A percentile compares a stretch with the other conserved stretches of the same genome.
Conservation (phyloP, 2,329 filamentous ascomycete species). For the Aspergillus melleus region DNA sequence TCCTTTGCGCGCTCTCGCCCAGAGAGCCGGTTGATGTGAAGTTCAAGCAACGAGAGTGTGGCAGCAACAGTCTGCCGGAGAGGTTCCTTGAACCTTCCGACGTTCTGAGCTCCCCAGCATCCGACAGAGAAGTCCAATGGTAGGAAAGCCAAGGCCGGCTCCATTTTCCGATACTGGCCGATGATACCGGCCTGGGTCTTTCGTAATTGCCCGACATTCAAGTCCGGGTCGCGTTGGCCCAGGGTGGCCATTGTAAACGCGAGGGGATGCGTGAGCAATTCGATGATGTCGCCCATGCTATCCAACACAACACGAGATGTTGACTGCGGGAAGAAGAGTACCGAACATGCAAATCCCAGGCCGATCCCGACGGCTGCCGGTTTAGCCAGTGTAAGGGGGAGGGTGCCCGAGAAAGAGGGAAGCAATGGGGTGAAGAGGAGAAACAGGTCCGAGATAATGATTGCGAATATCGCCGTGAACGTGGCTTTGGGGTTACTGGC, state of each 20-base stretch:
- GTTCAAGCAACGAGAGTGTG: conserved; percentile 43
- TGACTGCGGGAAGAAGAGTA: conserved; percentile 53
- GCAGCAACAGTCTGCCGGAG: conserved; percentile 39
- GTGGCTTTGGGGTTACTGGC: conserved; percentile 49
- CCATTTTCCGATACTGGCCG: conserved; percentile 37
- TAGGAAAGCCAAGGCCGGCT: conserved; percentile 45
- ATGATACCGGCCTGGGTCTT: conserved; percentile 38
- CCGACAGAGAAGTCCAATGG: conserved; percentile 50
- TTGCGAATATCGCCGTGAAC: conserved; percentile 49
- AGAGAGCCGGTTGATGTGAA: conserved; percentile 39
- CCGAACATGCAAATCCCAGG: conserved; percentile 45
- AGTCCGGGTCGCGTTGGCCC: conserved; percentile 12
- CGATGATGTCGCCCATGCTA: conserved; percentile 31
- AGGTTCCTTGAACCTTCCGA: conserved; percentile 38
- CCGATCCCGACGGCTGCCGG: conserved; percentile 50
- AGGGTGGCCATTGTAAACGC: conserved; percentile 28
- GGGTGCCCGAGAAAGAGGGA: conserved; percentile 41
- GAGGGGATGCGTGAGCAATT: conserved; percentile 30
- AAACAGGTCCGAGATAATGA: conserved; percentile 49
- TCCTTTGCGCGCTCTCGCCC: conserved; percentile 3
- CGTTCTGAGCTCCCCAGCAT: conserved; percentile 48
- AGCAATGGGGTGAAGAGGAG: conserved; percentile 47
- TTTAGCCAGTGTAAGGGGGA: conserved; percentile 45
- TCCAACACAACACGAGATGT: conserved; percentile 48
- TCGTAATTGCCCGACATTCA: conserved; percentile 24